Evolutionary conservation across 2,329 filamentous ascomycete genomes (phyloP).

Genomic region (Stachybotrys echinatus): DNA sequence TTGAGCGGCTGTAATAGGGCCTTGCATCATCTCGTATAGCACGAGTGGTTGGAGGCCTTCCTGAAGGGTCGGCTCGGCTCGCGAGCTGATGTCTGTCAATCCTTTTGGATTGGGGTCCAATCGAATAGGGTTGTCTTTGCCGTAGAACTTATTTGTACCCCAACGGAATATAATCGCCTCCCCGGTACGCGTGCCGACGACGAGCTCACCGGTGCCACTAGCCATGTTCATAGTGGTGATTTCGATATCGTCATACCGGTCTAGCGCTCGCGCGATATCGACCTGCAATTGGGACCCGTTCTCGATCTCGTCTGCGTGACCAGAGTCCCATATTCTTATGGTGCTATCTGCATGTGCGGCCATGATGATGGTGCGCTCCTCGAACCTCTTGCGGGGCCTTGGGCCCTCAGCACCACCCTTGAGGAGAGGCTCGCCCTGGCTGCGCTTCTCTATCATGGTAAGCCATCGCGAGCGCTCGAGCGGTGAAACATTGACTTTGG

Average conservation of each 20-base stretch:
- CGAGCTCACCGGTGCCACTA: conserved; percentile 76
- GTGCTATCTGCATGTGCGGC: conserved; percentile 88
- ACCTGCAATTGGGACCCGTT: conserved; percentile 78
- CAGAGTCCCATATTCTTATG: conserved; percentile 87
- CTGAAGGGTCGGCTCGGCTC: conserved; percentile 67
- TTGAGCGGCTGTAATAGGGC: conserved; percentile 71
- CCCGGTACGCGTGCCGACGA: conserved; percentile 73
- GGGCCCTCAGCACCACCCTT: conserved; percentile 72
- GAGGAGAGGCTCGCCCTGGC: conserved; percentile 71
- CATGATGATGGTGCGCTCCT: conserved; percentile 77
- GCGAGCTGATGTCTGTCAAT: conserved; percentile 67
- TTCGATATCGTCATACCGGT: conserved; percentile 70
- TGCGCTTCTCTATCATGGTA: conserved; percentile 79
- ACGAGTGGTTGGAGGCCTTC: conserved; percentile 77
- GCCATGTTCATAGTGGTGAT: conserved; percentile 77
- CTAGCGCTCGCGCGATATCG: conserved; percentile 77
- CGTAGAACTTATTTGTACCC: conserved; percentile 72
- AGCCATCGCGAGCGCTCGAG: conserved; percentile 81
- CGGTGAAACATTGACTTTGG: conserved; percentile 63
- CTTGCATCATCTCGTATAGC: conserved; percentile 78
- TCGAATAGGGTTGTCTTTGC: conserved; percentile 49
- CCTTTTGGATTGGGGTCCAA: conserved; percentile 59
- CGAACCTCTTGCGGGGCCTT: conserved; percentile 68
- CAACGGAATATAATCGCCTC: conserved; percentile 85
- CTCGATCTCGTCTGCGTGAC: conserved; percentile 89